Conservation (phyloP, 805 yeast species). For the Ogataea pini region DNA sequence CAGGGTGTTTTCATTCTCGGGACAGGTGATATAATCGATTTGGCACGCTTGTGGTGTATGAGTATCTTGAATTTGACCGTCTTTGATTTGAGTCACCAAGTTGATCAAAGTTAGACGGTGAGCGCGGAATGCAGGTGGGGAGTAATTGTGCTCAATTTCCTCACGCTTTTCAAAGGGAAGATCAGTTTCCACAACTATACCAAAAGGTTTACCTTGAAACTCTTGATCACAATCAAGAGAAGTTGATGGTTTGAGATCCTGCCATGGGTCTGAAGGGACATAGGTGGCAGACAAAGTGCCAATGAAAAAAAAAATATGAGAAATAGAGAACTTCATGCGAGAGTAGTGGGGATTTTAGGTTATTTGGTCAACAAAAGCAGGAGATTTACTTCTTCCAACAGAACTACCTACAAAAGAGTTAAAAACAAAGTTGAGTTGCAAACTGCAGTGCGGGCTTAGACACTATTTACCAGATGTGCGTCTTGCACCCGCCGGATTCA, state of each 20-base stretch:
- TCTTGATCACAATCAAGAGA: neutral
- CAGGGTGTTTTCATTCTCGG: conserved; percentile 1
- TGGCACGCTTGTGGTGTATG: neutral
- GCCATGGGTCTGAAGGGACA: conserved; percentile 3
- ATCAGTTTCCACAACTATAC: conserved; percentile 2
- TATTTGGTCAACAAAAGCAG: too few relatives aligned
- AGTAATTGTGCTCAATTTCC: neutral
- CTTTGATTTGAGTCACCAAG: conserved; percentile 1
- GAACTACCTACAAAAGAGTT: too few relatives aligned
- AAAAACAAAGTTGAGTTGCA: too few relatives aligned
- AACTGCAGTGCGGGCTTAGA: too few relatives aligned
- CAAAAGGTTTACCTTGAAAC: conserved; percentile 1
- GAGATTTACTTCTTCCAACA: too few relatives aligned
- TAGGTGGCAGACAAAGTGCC: neutral
- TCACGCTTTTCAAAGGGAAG: conserved; percentile 1
- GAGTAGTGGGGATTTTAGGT: too few relatives aligned
- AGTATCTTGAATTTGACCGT: conserved; percentile 3
- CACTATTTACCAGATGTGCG: too few relatives aligned
- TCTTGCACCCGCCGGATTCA: too few relatives aligned
- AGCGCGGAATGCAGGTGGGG: neutral
- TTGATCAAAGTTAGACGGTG: neutral
- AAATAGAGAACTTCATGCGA: neutral
- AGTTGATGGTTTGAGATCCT: neutral
- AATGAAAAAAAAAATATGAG: neutral
- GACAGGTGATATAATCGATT: conserved; percentile 5